Evolutionary conservation across 1,284 basidiomycete species (phyloP), one percentile per base, ranked within the genome.

Genomic region (Puccinia sorghi): DNA sequence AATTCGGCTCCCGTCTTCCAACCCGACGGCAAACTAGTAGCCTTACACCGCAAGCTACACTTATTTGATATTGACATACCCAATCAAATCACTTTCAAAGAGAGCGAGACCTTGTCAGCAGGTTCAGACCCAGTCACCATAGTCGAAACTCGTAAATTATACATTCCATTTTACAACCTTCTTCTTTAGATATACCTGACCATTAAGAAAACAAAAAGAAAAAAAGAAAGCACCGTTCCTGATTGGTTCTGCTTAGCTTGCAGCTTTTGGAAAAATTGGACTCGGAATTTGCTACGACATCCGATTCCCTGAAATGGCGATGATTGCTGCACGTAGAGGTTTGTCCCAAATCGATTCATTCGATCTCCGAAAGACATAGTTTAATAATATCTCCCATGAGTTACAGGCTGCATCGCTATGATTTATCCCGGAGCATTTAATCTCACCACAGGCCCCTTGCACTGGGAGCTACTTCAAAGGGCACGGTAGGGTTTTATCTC

Each of bases 11-110:
- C 92, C 0, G 93, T 94, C 2, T 97, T 95, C 86, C 90, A 92
- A 81, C 93, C 93, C 0, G 83, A 90, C 85, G 95, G 95, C 89
- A 89, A 92, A 71, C 88, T 98, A 56, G 89, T 99, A 39, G 91
- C 92, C 0, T 89, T 89, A 50, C 93, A 98, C 85, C 90, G 96
- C 74, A 98, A 99, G 85, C 89, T 99, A 1, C 97, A 99, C 84
- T 87, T 99, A 11, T 99, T 99, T 84, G 96, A 99, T 84, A 98
- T 99, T 80, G 93, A 99, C 84, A 96, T 98, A 76, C 94, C 94
- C 0, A 96, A 96, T 22, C 91, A 93, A 84, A 97, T 99, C 85
- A 94, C 87, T 4, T 99, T 99, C 89, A 96, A 97, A 91, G 97
- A 99, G 87, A 97, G 94, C 84, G 92, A 97, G 84, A 93, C 92